Percentiles rank a stretch among this genome's conserved stretches.
phyloP scores from a whole-genome alignment of 768 basidiomycete species.

The Galerina marginata region DNA sequence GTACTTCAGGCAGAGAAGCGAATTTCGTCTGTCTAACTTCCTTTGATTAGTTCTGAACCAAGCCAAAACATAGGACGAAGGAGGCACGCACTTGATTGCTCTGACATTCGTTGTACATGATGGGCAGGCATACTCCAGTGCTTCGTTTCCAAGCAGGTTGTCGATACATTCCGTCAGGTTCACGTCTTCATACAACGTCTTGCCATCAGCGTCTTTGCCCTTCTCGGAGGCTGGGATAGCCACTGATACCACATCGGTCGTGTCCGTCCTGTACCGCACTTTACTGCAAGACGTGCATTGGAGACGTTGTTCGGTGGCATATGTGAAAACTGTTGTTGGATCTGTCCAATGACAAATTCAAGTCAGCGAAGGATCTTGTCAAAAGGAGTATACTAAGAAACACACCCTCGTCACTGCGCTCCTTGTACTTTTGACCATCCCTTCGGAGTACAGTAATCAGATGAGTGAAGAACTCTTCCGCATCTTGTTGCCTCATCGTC shows the following conservation, averaged over 20 bases:
- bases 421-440: constrained; percentile 58
- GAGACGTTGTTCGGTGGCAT: constrained; percentile 85
- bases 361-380: too few relatives aligned
- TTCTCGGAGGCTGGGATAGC: constrained; percentile 73
- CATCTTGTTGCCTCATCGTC: constrained; percentile 97
- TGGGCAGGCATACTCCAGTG: constrained; percentile 83
- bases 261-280: constrained; percentile 84
- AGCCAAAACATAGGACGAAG: background rate
- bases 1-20: constrained; percentile 85
- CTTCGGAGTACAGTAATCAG: constrained; percentile 76
- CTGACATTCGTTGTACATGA: constrained; percentile 68
- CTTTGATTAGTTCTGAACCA: background rate
- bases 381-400: background rate
- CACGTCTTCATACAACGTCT: constrained; percentile 67
- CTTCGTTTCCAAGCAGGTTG: constrained; percentile 60
- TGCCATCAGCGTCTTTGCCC: constrained; percentile 62
- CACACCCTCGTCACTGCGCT: constrained; percentile 38
- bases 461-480: constrained; percentile 92
- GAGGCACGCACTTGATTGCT: constrained; percentile 69
- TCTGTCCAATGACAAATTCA: constrained; percentile 39
- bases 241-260: constrained; percentile 78
- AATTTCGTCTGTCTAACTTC: constrained; percentile 71
- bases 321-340: constrained; percentile 78
- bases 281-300: constrained; percentile 80
- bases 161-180: constrained; percentile 66